A percentile compares a stretch with the other conserved stretches of the same genome.
Evolutionary conservation across 768 basidiomycete species (phyloP).

Genomic region (Rhizopogon salebrosus): DNA sequence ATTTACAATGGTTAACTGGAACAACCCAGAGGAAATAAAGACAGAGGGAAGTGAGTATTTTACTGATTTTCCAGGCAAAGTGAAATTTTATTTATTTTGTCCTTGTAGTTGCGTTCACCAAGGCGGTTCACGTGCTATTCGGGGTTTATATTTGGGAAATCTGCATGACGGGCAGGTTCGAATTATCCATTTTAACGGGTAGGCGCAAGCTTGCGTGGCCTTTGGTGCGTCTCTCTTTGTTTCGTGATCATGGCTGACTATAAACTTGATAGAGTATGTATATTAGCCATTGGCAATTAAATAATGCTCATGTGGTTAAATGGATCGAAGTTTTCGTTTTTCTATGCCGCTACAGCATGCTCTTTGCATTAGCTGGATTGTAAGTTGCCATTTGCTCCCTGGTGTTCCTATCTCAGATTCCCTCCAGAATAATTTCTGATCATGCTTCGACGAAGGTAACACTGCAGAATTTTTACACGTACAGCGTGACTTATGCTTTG

Average conservation of each 20-base stretch:
- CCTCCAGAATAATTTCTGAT: conserved; percentile 50
- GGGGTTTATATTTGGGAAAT: conserved; percentile 70
- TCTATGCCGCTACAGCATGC: conserved; percentile 65
- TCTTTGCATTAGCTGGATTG: conserved; percentile 63
- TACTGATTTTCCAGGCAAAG: neutral
- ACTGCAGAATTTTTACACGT: neutral
- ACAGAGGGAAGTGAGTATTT: conserved; percentile 18
- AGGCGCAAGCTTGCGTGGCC: conserved; percentile 64
- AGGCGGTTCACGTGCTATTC: conserved; percentile 57
- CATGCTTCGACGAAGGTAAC: conserved; percentile 44
- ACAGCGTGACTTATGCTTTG: neutral
- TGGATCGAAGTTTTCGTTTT: conserved; percentile 52
- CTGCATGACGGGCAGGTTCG: conserved; percentile 57
- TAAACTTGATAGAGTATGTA: neutral
- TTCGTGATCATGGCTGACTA: neutral
- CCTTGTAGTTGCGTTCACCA: conserved; percentile 47
- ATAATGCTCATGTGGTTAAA: conserved; percentile 3
- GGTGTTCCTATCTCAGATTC: neutral
- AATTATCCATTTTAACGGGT: conserved; percentile 58
- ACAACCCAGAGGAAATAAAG: conserved; percentile 13
- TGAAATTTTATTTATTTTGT: conserved; percentile 2
- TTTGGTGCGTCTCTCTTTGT: conserved; percentile 40
- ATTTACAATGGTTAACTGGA: conserved; percentile 22
- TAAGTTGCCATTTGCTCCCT: conserved; percentile 25
- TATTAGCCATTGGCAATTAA: neutral